phyloP scores from a whole-genome alignment of 2,329 filamentous ascomycete genomes.

The Colletotrichum endophyticum region DNA sequence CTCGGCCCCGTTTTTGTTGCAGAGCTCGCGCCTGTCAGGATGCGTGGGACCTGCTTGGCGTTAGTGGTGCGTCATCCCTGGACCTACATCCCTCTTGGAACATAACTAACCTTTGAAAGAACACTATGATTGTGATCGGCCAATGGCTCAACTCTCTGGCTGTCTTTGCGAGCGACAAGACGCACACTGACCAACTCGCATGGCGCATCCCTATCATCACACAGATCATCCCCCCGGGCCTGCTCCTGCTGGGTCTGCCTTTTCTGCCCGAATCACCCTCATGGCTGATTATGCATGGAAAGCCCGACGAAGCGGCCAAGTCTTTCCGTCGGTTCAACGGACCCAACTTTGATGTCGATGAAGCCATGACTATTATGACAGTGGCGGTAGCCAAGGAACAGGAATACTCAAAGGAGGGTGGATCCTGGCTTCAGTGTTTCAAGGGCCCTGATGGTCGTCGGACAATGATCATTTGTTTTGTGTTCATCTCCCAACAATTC shows the following conservation, averaged over 20 bases:
- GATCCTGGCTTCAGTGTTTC: constrained; percentile 31
- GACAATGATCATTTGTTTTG: constrained; percentile 33
- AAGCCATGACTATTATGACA: constrained; percentile 22
- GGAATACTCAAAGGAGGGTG: constrained; percentile 22
- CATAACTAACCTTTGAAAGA: not conserved
- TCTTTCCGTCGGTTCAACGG: constrained; percentile 29
- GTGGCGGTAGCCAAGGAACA: constrained; percentile 27
- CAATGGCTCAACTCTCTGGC: constrained; percentile 23
- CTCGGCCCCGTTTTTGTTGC: constrained; percentile 36
- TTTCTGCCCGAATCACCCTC: constrained; percentile 25
- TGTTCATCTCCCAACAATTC: constrained; percentile 32
- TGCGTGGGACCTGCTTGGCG: constrained; percentile 32
- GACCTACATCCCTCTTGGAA: not conserved
- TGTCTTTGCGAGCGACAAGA: constrained; percentile 2
- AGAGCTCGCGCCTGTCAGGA: constrained; percentile 33
- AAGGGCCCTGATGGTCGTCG: constrained; percentile 29
- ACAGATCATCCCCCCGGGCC: constrained; percentile 29
- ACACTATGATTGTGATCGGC: constrained; percentile 36
- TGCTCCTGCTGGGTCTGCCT: constrained; percentile 26
- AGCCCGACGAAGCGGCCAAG: constrained; percentile 20
- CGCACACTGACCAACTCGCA: constrained; percentile 24
- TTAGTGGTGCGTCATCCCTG: constrained; percentile 17
- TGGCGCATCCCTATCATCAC: constrained; percentile 35
- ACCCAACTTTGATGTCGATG: constrained; percentile 26
- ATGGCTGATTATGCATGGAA: constrained; percentile 24